A percentile compares a stretch with the other conserved stretches of the same genome.
phyloP scores from a whole-genome alignment of 805 yeast species.

The Wickerhamiella spandovensis region DNA sequence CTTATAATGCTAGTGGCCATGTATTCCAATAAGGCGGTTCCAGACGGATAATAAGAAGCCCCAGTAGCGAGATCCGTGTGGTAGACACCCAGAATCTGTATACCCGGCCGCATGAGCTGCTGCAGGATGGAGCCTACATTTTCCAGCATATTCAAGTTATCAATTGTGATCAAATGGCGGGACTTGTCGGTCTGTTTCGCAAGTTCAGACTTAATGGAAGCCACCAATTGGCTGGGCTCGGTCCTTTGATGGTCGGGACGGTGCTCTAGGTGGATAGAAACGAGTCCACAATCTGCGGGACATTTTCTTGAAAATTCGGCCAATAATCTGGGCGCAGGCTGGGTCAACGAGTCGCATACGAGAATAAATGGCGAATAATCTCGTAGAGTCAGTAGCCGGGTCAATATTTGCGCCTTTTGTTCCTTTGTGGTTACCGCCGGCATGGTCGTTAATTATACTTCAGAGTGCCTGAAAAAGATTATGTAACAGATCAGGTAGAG shows the following conservation, averaged over 20 bases:
- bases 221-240: conserved; percentile 2
- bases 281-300: conserved; percentile 12
- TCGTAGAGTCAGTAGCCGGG: conserved; percentile 51
- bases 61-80: conserved; percentile 10
- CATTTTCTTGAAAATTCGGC: conserved; percentile 41
- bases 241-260: conserved; percentile 1
- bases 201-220: conserved; percentile 18
- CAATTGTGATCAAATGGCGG: conserved; percentile 41
- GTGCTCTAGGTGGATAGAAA: conserved; percentile 1
- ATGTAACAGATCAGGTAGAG: background rate
- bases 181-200: conserved; percentile 3
- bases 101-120: conserved; percentile 32
- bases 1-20: conserved; percentile 67
- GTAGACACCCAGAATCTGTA: conserved; percentile 11
- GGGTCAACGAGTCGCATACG: conserved; percentile 54
- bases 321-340: conserved; percentile 45
- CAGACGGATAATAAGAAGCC: conserved; percentile 38
- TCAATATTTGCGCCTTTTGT: conserved; percentile 36
- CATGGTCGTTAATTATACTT: background rate
- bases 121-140: conserved; percentile 39
- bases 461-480: background rate
- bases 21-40: conserved; percentile 41
- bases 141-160: conserved; percentile 50
- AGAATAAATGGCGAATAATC: conserved; percentile 67
- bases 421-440: conserved; percentile 7